These are phyloP conservation scores for Trichoderma sp. DNA, from an alignment of 2,329 filamentous ascomycete species.

Conservation along the genomic window DNA sequence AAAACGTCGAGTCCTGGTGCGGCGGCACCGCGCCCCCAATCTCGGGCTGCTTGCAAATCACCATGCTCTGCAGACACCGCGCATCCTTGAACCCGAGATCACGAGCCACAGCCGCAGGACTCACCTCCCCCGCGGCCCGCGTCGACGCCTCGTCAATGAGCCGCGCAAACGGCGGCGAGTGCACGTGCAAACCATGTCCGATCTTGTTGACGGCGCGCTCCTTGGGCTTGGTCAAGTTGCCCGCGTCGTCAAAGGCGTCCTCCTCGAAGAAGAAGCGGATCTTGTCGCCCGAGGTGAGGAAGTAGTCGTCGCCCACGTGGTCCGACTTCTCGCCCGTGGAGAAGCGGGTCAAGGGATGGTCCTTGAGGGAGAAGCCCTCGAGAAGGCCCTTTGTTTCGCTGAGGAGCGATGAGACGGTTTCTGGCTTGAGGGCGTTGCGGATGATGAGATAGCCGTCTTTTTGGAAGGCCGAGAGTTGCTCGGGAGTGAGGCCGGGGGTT, in stretches of 20 bases:
- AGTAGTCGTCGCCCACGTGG: constrained; percentile 94
- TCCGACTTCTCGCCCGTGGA: constrained; percentile 71
- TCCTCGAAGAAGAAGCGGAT: constrained; percentile 97
- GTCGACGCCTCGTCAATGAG: constrained; percentile 51
- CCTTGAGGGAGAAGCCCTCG: constrained; percentile 68
- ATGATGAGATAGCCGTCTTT: constrained; percentile 89
- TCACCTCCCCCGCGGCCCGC: constrained; percentile 32
- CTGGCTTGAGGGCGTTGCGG: constrained; percentile 66
- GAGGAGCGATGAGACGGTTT: constrained; percentile 67
- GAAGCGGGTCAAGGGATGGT: constrained; percentile 93
- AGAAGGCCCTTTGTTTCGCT: constrained; percentile 73
- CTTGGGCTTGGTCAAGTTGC: constrained; percentile 73
- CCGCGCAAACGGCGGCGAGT: constrained; percentile 63
- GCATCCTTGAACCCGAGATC: constrained; percentile 74
- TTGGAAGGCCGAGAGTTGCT: constrained; percentile 70
- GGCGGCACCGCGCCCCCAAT: constrained; percentile 88
- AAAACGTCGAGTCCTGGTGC: constrained; percentile 88
- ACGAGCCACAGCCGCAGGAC: constrained; percentile 62
- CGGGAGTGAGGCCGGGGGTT: constrained; percentile 59
- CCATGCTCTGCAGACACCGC: constrained; percentile 84
- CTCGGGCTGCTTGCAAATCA: constrained; percentile 97
- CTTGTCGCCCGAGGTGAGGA: constrained; percentile 85
- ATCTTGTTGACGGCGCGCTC: constrained; percentile 86
- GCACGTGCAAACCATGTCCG: constrained; percentile 70
- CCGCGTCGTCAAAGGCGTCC: constrained; percentile 71